These are phyloP conservation scores for Roridomyces roridus DNA, from an alignment of 768 basidiomycete species.

Conservation along the genomic window DNA sequence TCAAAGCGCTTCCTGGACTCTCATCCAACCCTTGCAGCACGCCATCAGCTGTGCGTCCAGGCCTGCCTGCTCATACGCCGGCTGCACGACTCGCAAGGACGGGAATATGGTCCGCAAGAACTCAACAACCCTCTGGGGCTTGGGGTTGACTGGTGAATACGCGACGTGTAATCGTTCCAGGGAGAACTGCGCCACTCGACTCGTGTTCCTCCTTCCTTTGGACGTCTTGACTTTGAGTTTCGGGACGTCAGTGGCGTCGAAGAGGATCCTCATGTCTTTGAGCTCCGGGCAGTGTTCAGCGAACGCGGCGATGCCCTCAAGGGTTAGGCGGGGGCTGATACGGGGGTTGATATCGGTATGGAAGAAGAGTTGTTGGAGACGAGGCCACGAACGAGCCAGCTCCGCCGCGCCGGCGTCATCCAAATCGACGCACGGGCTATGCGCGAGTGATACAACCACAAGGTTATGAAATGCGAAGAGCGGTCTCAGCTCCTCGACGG, in stretches of 20 bases:
- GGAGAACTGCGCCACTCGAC: background rate
- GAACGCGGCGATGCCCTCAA: background rate
- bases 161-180: background rate
- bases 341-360: background rate
- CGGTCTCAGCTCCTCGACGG: too few species aligned
- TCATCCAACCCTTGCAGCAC: too few species aligned
- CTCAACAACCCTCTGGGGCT: background rate
- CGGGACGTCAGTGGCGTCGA: background rate
- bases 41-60: too few species aligned
- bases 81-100: too few species aligned
- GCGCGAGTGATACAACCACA: too few species aligned
- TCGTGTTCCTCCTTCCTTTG: background rate
- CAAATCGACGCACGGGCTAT: too few species aligned
- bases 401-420: background rate
- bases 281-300: background rate
- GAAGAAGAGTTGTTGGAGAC: background rate
- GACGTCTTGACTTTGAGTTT: background rate
- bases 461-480: too few species aligned
- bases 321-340: background rate
- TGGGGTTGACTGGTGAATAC: background rate
- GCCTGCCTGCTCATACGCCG: too few species aligned
- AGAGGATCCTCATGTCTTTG: background rate
- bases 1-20: too few species aligned
- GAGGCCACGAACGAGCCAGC: background rate
- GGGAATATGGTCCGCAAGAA: background rate